These are phyloP conservation scores for Coemansia biformis DNA, from an alignment of 192 early-diverging fungal genomes.

Conservation along the genomic window DNA sequence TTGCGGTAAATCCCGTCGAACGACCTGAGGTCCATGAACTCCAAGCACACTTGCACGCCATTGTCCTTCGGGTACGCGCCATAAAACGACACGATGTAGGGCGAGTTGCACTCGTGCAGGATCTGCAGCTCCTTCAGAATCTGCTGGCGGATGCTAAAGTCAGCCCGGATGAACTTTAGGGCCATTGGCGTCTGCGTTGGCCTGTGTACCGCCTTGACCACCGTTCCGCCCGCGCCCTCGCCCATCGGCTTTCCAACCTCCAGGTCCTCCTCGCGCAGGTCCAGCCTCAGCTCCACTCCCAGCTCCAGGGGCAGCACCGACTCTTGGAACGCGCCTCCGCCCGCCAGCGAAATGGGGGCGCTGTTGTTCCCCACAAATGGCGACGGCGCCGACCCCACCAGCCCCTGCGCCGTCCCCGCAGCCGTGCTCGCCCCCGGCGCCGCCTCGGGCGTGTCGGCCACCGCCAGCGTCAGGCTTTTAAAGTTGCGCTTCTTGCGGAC, in stretches of 20 bases:
- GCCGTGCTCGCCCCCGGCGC: conserved; percentile 9
- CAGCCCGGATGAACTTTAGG: conserved; percentile 69
- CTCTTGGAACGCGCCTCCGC: conserved; percentile 14
- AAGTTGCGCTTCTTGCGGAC: conserved; percentile 53
- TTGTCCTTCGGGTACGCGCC: conserved; percentile 85
- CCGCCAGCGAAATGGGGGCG: conserved; percentile 6
- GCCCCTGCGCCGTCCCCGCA: conserved; percentile 9
- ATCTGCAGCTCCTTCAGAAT: conserved; percentile 94
- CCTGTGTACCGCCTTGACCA: conserved; percentile 76
- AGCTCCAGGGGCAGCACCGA: conserved; percentile 53
- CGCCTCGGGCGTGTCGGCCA: conserved; percentile 17
- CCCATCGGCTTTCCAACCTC: conserved; percentile 74
- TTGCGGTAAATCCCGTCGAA: conserved; percentile 91
- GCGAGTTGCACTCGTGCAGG: conserved; percentile 90
- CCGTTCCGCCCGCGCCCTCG: conserved; percentile 89
- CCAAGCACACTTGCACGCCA: conserved; percentile 92
- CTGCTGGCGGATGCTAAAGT: conserved; percentile 73
- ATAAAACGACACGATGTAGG: conserved; percentile 95
- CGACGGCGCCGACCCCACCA: conserved; percentile 9
- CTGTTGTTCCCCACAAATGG: conserved; percentile 13
- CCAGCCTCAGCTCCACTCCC: conserved; percentile 66
- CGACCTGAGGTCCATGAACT: conserved; percentile 93
- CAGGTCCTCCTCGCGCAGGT: conserved; percentile 79
- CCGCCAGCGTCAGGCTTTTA: conserved; percentile 43
- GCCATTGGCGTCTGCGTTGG: conserved; percentile 92